phyloP scores from a whole-genome alignment of 2,329 filamentous ascomycete species.

The Fusarium chlamydosporum region DNA sequence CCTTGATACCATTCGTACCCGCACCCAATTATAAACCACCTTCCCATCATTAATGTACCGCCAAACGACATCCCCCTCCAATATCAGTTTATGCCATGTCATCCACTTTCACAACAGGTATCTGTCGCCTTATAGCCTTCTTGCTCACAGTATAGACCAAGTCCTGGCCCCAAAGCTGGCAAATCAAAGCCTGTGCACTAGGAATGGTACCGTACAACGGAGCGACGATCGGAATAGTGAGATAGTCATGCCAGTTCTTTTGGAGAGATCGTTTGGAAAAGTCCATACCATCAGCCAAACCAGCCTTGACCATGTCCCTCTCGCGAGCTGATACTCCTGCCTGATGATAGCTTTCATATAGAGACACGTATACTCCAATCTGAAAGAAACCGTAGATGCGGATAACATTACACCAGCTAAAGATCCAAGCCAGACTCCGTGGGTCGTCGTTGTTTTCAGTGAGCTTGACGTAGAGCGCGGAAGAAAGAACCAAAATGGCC shows the following conservation, averaged over 20 bases:
- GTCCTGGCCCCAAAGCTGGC: slow-evolving; percentile 78
- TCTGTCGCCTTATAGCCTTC: slow-evolving; percentile 71
- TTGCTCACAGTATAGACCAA: slow-evolving; percentile 80
- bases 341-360: slow-evolving; percentile 78
- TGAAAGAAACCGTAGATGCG: slow-evolving; percentile 73
- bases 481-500: slow-evolving; percentile 73
- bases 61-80: neutral
- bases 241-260: slow-evolving; percentile 72
- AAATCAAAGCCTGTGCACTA: slow-evolving; percentile 75
- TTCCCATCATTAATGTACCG: neutral
- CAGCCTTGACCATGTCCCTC: slow-evolving; percentile 75
- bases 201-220: slow-evolving; percentile 78
- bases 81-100: slow-evolving; percentile 60
- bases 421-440: slow-evolving; percentile 70
- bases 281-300: slow-evolving; percentile 74
- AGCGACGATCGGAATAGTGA: slow-evolving; percentile 76
- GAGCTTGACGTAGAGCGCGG: slow-evolving; percentile 70
- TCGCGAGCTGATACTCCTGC: slow-evolving; percentile 72
- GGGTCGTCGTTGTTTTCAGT: slow-evolving; percentile 66
- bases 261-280: slow-evolving; percentile 72
- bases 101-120: slow-evolving; percentile 60
- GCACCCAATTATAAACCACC: neutral
- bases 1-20: neutral
- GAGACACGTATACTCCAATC: slow-evolving; percentile 72
- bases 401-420: slow-evolving; percentile 71